A percentile compares a stretch with the other conserved stretches of the same genome.
Conservation (phyloP, 331 rosid species). For the Rhamnella rubrinervis region DNA sequence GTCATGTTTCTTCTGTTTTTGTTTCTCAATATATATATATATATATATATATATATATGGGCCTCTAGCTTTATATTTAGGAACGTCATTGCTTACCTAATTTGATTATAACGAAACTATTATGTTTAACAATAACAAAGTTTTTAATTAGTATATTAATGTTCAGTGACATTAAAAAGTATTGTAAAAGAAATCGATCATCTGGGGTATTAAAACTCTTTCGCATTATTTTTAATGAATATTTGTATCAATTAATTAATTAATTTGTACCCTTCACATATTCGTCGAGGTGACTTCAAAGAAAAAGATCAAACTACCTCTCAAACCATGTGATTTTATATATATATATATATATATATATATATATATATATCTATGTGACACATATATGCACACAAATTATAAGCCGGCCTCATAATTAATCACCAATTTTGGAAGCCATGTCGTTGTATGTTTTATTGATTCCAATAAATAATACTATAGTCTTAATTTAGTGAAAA, state of each 20-base stretch:
- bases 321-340: not conserved
- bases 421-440: constrained; percentile 14
- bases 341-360: constrained; percentile 2
- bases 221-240: no score
- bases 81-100: constrained; percentile 18
- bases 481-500: not conserved
- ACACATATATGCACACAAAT: no score
- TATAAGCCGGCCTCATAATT: not conserved
- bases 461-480: not conserved
- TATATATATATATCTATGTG: not conserved
- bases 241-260: no score
- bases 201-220: no score
- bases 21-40: not conserved
- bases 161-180: no score
- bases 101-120: not conserved
- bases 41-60: not conserved
- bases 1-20: constrained; percentile 9
- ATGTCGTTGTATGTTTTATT: not conserved
- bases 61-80: not conserved
- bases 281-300: no score
- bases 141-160: no score
- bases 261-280: no score
- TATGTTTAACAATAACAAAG: no score
- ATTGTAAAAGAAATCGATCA: no score
- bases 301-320: not conserved